phyloP scores from a whole-genome alignment of 2,329 filamentous ascomycete species.

The Trichoderma breve region DNA sequence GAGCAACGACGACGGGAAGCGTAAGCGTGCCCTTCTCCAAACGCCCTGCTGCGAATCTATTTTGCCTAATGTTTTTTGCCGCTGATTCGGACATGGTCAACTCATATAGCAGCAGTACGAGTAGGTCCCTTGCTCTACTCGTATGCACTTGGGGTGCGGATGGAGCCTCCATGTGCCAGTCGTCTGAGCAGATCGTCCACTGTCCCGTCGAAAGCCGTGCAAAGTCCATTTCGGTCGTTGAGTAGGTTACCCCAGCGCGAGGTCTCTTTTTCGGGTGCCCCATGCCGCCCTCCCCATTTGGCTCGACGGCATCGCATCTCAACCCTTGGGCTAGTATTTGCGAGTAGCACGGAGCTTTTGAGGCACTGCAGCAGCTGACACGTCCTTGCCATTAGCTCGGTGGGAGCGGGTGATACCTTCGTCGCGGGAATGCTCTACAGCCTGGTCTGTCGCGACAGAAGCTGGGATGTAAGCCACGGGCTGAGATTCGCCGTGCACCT shows the following conservation, averaged over 20 bases:
- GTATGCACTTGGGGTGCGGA: conserved; percentile 58
- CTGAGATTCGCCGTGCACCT: conserved; percentile 63
- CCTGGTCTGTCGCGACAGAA: conserved; percentile 47
- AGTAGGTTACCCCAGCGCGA: conserved; percentile 49
- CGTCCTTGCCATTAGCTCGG: conserved; percentile 47
- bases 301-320: not conserved
- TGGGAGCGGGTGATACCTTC: conserved; percentile 75
- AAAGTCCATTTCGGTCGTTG: conserved; percentile 49
- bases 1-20: conserved; percentile 42
- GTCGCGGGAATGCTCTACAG: conserved; percentile 68
- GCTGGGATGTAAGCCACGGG: conserved; percentile 50
- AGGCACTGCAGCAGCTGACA: conserved; percentile 17
- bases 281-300: not conserved
- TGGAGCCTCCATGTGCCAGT: conserved; percentile 41
- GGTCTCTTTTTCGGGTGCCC: not conserved
- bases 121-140: conserved; percentile 43
- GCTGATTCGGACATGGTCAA: conserved; percentile 25
- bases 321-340: conserved; percentile 10
- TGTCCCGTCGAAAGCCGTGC: conserved; percentile 42
- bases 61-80: conserved; percentile 11
- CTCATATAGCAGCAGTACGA: conserved; percentile 24
- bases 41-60: conserved; percentile 6
- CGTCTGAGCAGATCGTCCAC: conserved; percentile 30
- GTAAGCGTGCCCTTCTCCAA: conserved; percentile 34
- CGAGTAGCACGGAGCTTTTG: conserved; percentile 17